Conservation (phyloP, 2,329 filamentous ascomycete species). For the Setomelanomma holmii region DNA sequence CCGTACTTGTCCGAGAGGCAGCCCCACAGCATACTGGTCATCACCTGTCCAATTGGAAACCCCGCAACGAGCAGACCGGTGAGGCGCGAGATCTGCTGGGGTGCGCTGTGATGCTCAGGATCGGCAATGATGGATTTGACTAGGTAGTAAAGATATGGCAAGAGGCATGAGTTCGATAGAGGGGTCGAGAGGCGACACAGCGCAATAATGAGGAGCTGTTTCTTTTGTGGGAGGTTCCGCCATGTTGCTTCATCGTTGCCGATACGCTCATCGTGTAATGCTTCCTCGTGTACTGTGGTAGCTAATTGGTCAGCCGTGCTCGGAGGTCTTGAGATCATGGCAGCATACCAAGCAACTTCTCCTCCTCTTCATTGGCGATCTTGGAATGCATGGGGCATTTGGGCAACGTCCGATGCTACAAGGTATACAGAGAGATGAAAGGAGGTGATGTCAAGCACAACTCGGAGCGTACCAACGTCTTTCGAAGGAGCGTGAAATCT, state of each 20-base stretch:
- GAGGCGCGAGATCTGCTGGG: constrained; percentile 72
- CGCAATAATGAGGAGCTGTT: constrained; percentile 77
- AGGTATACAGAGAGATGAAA: too few relatives aligned
- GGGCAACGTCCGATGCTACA: background rate
- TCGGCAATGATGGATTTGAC: constrained; percentile 70
- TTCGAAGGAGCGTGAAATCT: too few relatives aligned
- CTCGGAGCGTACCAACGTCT: too few relatives aligned
- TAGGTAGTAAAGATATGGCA: constrained; percentile 83
- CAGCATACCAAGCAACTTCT: constrained; percentile 21
- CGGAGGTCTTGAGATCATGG: background rate
- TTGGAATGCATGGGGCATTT: constrained; percentile 8
- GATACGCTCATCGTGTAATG: background rate
- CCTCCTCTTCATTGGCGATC: constrained; percentile 15
- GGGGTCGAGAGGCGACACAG: constrained; percentile 81
- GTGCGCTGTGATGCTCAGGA: constrained; percentile 57
- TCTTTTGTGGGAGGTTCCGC: constrained; percentile 75
- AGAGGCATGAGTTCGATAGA: constrained; percentile 69
- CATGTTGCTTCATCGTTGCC: constrained; percentile 62
- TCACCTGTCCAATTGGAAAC: constrained; percentile 80
- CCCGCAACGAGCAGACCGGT: constrained; percentile 77
- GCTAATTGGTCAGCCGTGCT: background rate
- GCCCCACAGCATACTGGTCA: constrained; percentile 83
- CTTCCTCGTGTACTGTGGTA: constrained; percentile 8
- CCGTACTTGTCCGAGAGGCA: constrained; percentile 70
- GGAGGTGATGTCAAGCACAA: too few relatives aligned